phyloP scores from a whole-genome alignment of 495 filamentous ascomycete species.

The Pseudomonodictys pantanalensis region DNA sequence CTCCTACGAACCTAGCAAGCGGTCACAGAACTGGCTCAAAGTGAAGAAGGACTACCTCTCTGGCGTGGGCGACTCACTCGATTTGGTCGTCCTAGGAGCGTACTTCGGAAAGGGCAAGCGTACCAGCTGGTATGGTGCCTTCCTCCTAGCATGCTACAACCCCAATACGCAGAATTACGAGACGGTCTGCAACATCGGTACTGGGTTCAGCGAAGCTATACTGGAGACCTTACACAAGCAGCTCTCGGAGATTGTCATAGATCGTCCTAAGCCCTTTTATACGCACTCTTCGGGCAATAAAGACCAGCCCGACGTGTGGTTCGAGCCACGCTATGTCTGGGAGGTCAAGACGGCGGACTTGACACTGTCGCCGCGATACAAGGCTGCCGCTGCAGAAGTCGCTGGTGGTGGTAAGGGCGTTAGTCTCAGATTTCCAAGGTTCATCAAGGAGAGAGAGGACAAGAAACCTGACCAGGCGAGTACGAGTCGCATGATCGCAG shows the following conservation, averaged over 20 bases:
- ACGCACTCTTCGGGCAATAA: constrained; percentile 76
- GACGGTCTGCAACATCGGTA: constrained; percentile 97
- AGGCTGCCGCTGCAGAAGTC: constrained; percentile 69
- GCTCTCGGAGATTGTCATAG: constrained; percentile 71
- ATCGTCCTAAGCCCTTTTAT: constrained; percentile 92
- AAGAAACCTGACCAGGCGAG: constrained; percentile 95
- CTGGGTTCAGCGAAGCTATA: constrained; percentile 85
- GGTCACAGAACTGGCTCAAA: constrained; percentile 97
- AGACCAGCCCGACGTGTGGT: constrained; percentile 97
- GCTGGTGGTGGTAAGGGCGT: constrained; percentile 76
- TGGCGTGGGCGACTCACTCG: constrained; percentile 90
- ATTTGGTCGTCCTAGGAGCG: constrained; percentile 91
- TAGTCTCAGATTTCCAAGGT: constrained; percentile 83
- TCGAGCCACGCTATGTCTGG: constrained; percentile 92
- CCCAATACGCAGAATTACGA: constrained; percentile 73
- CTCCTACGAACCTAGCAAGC: constrained; percentile 91
- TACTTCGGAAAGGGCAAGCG: constrained; percentile 95
- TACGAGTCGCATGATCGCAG: constrained; percentile 74
- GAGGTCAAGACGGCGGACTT: constrained; percentile 96
- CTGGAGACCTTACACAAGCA: constrained; percentile 76
- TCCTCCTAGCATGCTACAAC: constrained; percentile 93
- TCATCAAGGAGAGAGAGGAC: constrained; percentile 84
- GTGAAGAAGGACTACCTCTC: constrained; percentile 97
- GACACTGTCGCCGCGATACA: constrained; percentile 87
- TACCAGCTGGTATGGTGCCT: constrained; percentile 90